phyloP scores from a whole-genome alignment of 495 filamentous ascomycete genomes.

The Aspergillus heteromorphus region DNA sequence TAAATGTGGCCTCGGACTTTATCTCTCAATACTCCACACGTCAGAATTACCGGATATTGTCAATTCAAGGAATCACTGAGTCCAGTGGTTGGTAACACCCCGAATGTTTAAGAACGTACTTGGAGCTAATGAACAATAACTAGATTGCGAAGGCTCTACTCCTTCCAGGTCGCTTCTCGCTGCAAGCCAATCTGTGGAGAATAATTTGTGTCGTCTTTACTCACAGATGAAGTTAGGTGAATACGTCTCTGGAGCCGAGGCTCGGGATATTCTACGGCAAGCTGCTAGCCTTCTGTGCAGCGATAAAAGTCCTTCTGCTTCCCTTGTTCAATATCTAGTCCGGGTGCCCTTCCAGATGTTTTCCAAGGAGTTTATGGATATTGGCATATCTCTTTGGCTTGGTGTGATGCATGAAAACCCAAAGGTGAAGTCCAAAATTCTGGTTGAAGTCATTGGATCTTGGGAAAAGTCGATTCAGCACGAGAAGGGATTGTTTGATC shows the following conservation, averaged over 20 bases:
- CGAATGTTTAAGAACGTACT: background rate
- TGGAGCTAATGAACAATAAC: constrained; percentile 3
- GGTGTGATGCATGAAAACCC: constrained; percentile 97
- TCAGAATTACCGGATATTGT: constrained; percentile 83
- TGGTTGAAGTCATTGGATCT: constrained; percentile 74
- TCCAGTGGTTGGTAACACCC: constrained; percentile 8
- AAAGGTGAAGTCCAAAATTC: constrained; percentile 71
- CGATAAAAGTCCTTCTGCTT: constrained; percentile 61
- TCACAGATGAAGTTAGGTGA: constrained; percentile 58
- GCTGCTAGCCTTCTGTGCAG: constrained; percentile 83
- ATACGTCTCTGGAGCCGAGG: constrained; percentile 62
- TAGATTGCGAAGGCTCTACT: background rate
- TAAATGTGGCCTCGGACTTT: constrained; percentile 92
- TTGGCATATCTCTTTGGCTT: constrained; percentile 92
- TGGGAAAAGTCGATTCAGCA: constrained; percentile 80
- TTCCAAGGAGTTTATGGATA: constrained; percentile 89
- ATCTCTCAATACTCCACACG: constrained; percentile 96
- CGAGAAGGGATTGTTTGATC: constrained; percentile 74
- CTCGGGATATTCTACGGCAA: constrained; percentile 72
- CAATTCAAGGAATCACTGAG: constrained; percentile 9
- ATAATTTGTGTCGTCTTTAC: constrained; percentile 52
- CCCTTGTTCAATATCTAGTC: constrained; percentile 79
- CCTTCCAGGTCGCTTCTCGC: constrained; percentile 3
- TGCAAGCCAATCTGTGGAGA: constrained; percentile 25
- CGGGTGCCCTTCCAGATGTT: constrained; percentile 87